Conservation (phyloP, 2,329 filamentous ascomycete species). For the Aspergillus pseudoterreus region DNA sequence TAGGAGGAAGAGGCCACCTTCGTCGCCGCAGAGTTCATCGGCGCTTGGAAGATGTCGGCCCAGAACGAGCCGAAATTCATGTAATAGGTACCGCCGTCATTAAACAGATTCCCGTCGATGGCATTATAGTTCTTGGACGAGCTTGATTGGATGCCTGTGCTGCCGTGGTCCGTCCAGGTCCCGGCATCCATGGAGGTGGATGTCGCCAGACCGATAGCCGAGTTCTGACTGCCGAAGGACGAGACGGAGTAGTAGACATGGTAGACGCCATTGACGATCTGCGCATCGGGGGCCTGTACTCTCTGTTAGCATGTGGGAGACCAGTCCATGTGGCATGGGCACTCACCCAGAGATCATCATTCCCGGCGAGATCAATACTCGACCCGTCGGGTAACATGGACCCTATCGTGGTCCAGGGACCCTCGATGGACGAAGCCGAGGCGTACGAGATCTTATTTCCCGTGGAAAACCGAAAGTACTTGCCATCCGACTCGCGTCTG, state of each 20-base stretch:
- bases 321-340: background rate
- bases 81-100: slow-evolving; percentile 40
- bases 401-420: slow-evolving; percentile 51
- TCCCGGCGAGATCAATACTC: slow-evolving; percentile 45
- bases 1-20: slow-evolving; percentile 33
- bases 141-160: slow-evolving; percentile 33
- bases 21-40: slow-evolving; percentile 40
- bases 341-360: slow-evolving; percentile 49
- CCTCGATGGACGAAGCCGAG: slow-evolving; percentile 45
- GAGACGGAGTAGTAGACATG: slow-evolving; percentile 66
- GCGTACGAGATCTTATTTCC: slow-evolving; percentile 49
- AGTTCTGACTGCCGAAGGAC: slow-evolving; percentile 58
- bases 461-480: slow-evolving; percentile 53
- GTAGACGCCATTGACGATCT: slow-evolving; percentile 55
- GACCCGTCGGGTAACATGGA: slow-evolving; percentile 46
- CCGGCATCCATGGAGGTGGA: slow-evolving; percentile 39
- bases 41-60: slow-evolving; percentile 59
- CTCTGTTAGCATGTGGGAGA: background rate
- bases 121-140: slow-evolving; percentile 52
- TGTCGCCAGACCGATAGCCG: slow-evolving; percentile 59
- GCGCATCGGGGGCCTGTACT: slow-evolving; percentile 61
- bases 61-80: slow-evolving; percentile 68
- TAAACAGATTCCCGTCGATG: slow-evolving; percentile 57
- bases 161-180: slow-evolving; percentile 33
- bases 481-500: slow-evolving; percentile 45